Evolutionary conservation across 768 basidiomycete genomes (phyloP), one percentile per base, ranked within the genome.

Genomic region (Tylopilus subfusipes): DNA sequence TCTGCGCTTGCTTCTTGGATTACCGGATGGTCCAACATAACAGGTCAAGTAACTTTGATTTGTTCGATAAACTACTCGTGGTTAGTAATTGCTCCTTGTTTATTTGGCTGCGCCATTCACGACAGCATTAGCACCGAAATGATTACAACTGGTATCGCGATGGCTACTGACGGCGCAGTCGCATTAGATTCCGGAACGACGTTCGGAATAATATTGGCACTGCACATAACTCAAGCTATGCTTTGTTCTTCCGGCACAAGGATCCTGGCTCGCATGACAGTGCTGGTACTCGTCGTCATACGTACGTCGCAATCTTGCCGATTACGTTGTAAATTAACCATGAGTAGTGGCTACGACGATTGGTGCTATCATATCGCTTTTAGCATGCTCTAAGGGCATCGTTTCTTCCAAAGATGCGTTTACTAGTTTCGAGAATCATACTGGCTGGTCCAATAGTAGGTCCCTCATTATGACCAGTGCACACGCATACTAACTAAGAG

Each of bases 11-110:
- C 62, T 29, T 66, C 61, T 27, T 67, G 66, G 64, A 60, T 66
- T 44, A 67, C 66, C 7, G 67, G 66, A 46, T 68, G 66, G 67
- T 63, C 64, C 16, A 67, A 67, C n/a, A 50, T 67, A 10, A 62
- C 62, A 1, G 59, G 67, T 14, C 64, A 68, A 42, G 55, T 64
- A 18, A 59, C 67, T 30, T 47, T 67, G 21, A 59, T 67, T 21
- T 68, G 60, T 16, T 69, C 65, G 3, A 62, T 64, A 18, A 50
- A 62, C 12, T 64, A 51, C 51, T 39, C 55, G 11, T 68, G 65
- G 67, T 44, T 8, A 36, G 34, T 36, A 18, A n/a, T 9, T n/a
- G 7, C 18, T 36, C 16, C 34, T 36, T 9, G 34, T 33, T 36
- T 36, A 36, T n/a, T n/a, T 5, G 34, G 11, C 25, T 1, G 51